Conservation (phyloP, 1,284 basidiomycete species). For the Microbotryum violaceum region DNA sequence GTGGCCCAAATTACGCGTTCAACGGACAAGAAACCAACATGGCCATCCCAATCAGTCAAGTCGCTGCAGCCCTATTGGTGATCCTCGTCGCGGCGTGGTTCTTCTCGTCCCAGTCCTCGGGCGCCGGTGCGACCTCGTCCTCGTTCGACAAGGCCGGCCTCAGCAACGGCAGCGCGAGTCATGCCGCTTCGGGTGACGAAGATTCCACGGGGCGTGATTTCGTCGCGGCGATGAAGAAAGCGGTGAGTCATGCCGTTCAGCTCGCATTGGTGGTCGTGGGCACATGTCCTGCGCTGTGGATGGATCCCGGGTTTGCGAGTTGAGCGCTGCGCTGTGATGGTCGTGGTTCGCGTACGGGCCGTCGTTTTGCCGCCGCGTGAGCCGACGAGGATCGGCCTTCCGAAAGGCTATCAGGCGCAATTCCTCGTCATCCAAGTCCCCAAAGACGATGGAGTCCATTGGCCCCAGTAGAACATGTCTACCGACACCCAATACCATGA, state of each 20-base stretch:
- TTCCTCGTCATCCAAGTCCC: neutral
- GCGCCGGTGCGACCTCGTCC: too few species aligned
- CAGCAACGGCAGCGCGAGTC: too few species aligned
- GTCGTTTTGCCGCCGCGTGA: neutral
- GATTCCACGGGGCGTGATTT: constrained; percentile 62
- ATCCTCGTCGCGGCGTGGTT: too few species aligned
- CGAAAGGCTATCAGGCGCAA: too few species aligned
- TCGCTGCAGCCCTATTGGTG: too few species aligned
- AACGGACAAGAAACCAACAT: too few species aligned
- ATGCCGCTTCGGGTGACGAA: too few species aligned
- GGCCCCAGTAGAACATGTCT: neutral
- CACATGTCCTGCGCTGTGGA: neutral
- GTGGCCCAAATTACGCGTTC: too few species aligned
- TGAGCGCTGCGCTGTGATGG: neutral
- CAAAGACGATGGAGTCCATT: neutral
- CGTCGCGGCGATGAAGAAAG: constrained; percentile 78
- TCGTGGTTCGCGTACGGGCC: neutral
- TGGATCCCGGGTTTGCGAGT: neutral
- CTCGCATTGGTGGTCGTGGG: neutral
- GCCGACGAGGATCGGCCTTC: too few species aligned
- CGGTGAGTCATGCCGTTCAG: constrained; percentile 51
- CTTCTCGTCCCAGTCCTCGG: too few species aligned
- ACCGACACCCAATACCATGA: neutral
- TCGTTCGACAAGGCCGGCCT: too few species aligned
- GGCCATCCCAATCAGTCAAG: too few species aligned